Percentiles rank a stretch among this genome's conserved stretches.
Conservation (phyloP, 1,139 yeast genomes). For the Candida anutae region DNA sequence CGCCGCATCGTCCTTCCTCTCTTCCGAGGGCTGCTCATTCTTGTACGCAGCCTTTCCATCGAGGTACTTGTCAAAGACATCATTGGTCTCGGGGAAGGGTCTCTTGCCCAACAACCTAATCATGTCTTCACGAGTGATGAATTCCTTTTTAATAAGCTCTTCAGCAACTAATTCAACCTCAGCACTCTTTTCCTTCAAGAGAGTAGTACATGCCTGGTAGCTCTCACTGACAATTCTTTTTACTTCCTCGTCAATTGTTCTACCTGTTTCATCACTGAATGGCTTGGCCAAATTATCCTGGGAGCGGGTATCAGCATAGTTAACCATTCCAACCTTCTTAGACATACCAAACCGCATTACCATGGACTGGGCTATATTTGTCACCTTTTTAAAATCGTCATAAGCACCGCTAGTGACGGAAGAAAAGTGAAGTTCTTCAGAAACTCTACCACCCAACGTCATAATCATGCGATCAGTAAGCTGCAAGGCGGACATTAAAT, state of each 20-base stretch:
- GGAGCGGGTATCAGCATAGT: constrained; percentile 50
- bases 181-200: constrained; percentile 60
- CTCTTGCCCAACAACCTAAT: constrained; percentile 78
- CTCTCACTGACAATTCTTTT: constrained; percentile 75
- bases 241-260: constrained; percentile 74
- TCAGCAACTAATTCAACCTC: constrained; percentile 85
- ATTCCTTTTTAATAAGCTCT: constrained; percentile 75
- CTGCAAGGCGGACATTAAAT: constrained; percentile 71
- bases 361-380: constrained; percentile 90
- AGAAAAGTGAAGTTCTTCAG: constrained; percentile 85
- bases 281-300: constrained; percentile 75
- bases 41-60: constrained; percentile 36
- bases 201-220: constrained; percentile 56
- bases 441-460: constrained; percentile 95
- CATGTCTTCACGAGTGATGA: constrained; percentile 87
- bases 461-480: constrained; percentile 86
- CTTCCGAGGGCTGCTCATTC: constrained; percentile 18
- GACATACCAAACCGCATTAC: constrained; percentile 92
- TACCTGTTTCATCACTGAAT: constrained; percentile 81
- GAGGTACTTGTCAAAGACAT: constrained; percentile 84
- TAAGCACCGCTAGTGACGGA: constrained; percentile 93
- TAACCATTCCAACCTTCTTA: constrained; percentile 69
- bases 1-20: constrained; percentile 19
- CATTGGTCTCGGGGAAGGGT: constrained; percentile 85
- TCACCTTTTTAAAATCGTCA: constrained; percentile 95